Conservation (phyloP, 2,329 filamentous ascomycete genomes). For the Botrytis porri region DNA sequence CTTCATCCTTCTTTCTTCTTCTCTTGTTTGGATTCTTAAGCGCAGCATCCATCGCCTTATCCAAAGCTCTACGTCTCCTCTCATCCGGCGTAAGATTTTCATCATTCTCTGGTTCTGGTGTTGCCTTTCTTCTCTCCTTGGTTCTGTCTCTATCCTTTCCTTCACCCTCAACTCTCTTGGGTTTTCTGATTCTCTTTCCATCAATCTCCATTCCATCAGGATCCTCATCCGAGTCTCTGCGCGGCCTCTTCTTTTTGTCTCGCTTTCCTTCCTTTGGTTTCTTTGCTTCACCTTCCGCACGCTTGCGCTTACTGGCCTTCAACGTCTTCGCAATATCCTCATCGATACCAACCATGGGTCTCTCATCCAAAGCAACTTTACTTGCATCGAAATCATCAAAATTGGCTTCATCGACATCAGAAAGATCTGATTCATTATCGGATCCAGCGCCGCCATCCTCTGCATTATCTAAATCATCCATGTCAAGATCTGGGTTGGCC, state of each 20-base stretch:
- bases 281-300: slow-evolving; percentile 62
- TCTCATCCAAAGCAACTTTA: slow-evolving; percentile 60
- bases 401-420: slow-evolving; percentile 67
- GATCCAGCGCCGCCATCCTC: slow-evolving; percentile 26
- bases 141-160: slow-evolving; percentile 35
- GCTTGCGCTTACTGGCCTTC: slow-evolving; percentile 64
- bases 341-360: slow-evolving; percentile 60
- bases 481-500: slow-evolving; percentile 34
- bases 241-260: slow-evolving; percentile 66
- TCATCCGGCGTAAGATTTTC: slow-evolving; percentile 81
- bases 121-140: slow-evolving; percentile 42
- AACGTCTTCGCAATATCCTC: slow-evolving; percentile 62
- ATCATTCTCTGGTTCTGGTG: slow-evolving; percentile 66
- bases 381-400: slow-evolving; percentile 68
- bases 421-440: slow-evolving; percentile 53
- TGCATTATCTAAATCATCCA: slow-evolving; percentile 33
- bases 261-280: slow-evolving; percentile 66
- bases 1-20: slow-evolving; percentile 76
- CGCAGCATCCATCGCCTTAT: slow-evolving; percentile 83
- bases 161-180: slow-evolving; percentile 41
- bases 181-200: slow-evolving; percentile 48
- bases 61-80: slow-evolving; percentile 76
- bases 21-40: slow-evolving; percentile 73
- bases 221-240: slow-evolving; percentile 46
- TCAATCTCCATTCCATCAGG: slow-evolving; percentile 51